These are phyloP conservation scores for Allodekkera sacchari DNA, from an alignment of 805 yeast species.

Conservation along the genomic window DNA sequence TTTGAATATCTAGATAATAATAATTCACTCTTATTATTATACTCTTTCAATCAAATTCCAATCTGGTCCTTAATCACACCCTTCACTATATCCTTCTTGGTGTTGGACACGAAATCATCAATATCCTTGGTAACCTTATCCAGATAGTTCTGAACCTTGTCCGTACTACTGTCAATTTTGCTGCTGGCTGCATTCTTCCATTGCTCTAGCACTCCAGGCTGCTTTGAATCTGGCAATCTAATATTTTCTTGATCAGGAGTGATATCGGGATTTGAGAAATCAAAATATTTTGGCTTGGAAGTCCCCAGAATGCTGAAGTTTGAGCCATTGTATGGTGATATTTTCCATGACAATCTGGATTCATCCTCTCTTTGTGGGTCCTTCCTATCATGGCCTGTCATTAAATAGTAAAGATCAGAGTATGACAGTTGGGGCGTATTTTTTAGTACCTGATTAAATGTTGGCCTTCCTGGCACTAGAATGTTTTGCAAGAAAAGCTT, in stretches of 20 bases:
- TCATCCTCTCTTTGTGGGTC: conserved; percentile 35
- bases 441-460: conserved; percentile 76
- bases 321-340: conserved; percentile 29
- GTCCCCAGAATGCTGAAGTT: conserved; percentile 21
- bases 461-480: conserved; percentile 70
- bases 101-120: conserved; percentile 21
- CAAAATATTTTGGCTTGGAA: conserved; percentile 23
- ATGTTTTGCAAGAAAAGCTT: conserved; percentile 61
- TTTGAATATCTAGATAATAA: not conserved
- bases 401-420: conserved; percentile 53
- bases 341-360: conserved; percentile 45
- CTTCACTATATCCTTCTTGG: conserved; percentile 22
- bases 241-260: no score
- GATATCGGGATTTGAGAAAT: no score
- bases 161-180: conserved; percentile 16
- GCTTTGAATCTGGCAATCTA: no score
- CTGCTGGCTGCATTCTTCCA: conserved; percentile 13
- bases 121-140: conserved; percentile 23
- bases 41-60: not conserved
- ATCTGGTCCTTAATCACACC: conserved; percentile 12
- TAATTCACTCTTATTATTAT: not conserved
- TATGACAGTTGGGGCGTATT: conserved; percentile 58
- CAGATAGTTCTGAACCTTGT: conserved; percentile 18
- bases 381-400: conserved; percentile 72
- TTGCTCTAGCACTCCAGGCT: no score